Evolutionary conservation across 1,139 yeast genomes (phyloP).

Genomic region (Protomyces macrosporus): DNA sequence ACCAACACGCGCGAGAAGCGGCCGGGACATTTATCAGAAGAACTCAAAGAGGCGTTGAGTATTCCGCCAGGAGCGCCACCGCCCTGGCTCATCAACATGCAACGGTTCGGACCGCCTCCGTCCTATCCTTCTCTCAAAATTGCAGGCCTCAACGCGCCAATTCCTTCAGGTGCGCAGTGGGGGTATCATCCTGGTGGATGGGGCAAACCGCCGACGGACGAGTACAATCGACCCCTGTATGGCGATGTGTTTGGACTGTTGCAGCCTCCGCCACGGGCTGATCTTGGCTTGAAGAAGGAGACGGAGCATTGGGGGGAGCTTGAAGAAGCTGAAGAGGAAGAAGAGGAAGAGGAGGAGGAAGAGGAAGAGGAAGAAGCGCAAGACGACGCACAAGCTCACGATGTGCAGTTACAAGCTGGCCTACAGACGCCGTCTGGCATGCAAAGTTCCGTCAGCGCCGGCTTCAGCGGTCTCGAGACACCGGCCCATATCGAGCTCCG

Average conservation of each 20-base stretch:
- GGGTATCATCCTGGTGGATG: conserved; percentile 44
- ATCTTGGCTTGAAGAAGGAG: conserved; percentile 39
- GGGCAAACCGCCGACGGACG: conserved; percentile 43
- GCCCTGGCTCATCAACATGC: conserved; percentile 78
- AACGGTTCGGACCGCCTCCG: conserved; percentile 76
- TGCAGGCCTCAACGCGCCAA: conserved; percentile 48
- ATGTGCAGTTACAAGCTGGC: conserved; percentile 20
- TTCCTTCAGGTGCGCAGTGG: conserved; percentile 42
- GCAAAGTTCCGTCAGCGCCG: conserved; percentile 26
- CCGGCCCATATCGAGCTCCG: conserved; percentile 32
- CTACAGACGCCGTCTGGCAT: conserved; percentile 27
- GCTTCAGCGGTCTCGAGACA: conserved; percentile 29
- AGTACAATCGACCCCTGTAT: conserved; percentile 39
- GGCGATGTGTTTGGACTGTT: conserved; percentile 41
- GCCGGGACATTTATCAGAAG: conserved; percentile 65
- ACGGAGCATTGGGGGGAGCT: conserved; percentile 39
- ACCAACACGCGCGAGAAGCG: conserved; percentile 44
- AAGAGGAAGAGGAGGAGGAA: conserved; percentile 38
- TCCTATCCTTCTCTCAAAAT: conserved; percentile 63
- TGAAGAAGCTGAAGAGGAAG: conserved; percentile 38
- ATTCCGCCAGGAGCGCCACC: conserved; percentile 60
- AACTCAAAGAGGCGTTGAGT: conserved; percentile 63
- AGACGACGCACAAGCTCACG: conserved; percentile 25
- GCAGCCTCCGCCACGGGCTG: conserved; percentile 44
- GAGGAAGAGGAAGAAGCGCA: conserved; percentile 36